A percentile compares a stretch with the other conserved stretches of the same genome.
Conservation (phyloP, 805 yeast species). For the Cyberlindnera euphorbiae region DNA sequence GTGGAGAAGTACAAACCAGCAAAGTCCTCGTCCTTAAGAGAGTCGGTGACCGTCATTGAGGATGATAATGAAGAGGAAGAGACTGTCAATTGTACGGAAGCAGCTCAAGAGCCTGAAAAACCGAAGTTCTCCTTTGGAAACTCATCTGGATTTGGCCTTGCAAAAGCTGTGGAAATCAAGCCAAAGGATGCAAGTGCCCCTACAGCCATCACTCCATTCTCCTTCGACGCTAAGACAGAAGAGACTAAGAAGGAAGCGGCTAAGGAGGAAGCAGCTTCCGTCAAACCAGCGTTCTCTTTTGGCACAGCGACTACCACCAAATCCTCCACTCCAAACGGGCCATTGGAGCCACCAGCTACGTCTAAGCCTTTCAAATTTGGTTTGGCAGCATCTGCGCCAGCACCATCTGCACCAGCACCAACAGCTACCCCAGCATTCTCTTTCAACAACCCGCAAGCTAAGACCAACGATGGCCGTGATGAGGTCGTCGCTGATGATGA, state of each 20-base stretch:
- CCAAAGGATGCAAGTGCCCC: no score
- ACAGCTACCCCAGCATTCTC: neutral
- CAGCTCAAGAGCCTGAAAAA: conserved; percentile 1
- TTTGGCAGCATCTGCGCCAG: no score
- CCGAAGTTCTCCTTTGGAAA: neutral
- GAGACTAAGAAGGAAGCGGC: conserved; percentile 1
- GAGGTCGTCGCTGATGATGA: conserved; percentile 5
- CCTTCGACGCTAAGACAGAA: neutral
- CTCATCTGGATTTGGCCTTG: no score
- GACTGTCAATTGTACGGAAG: conserved; percentile 1
- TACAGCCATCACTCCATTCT: no score
- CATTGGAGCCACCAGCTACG: no score
- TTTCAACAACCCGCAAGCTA: no score
- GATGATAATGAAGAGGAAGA: conserved; percentile 7
- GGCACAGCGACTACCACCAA: neutral
- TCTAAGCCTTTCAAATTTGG: no score
- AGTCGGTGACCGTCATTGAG: conserved; percentile 24
- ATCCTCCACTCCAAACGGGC: no score
- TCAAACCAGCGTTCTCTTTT: conserved; percentile 2
- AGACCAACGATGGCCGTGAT: no score
- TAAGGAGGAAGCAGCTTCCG: conserved; percentile 3
- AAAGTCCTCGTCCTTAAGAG: conserved; percentile 35
- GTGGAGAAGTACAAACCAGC: conserved; percentile 31
- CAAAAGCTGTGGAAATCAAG: no score
- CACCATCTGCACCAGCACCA: conserved; percentile 4